phyloP scores from a whole-genome alignment of 371 early-diverging fungal genomes.

The Quaeritorhiza haematococci region DNA sequence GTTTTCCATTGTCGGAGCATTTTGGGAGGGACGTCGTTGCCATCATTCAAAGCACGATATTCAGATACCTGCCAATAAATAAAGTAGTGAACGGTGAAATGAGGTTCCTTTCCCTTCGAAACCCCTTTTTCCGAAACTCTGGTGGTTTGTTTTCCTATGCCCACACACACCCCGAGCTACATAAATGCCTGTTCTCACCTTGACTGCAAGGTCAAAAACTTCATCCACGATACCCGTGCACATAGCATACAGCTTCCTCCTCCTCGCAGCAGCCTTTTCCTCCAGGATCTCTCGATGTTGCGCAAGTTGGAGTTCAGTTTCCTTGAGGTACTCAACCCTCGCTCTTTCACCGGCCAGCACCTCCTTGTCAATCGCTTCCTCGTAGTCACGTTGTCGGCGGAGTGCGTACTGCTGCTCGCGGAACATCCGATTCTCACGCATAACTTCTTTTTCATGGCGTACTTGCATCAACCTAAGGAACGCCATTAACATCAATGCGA shows the following conservation, averaged over 20 bases:
- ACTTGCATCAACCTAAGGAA: slow-evolving; percentile 37
- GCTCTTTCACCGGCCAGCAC: slow-evolving; percentile 14
- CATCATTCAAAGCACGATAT: slow-evolving; percentile 39
- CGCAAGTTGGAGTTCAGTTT: slow-evolving; percentile 30
- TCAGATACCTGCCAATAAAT: slow-evolving; percentile 33
- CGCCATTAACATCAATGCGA: not conserved
- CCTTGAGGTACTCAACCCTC: slow-evolving; percentile 29
- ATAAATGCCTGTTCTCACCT: no score
- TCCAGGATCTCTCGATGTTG: slow-evolving; percentile 45
- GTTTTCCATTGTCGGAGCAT: slow-evolving; percentile 46
- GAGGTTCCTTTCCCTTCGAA: no score
- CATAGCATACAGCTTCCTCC: slow-evolving; percentile 14
- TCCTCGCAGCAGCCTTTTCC: slow-evolving; percentile 25
- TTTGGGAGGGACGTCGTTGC: slow-evolving; percentile 32
- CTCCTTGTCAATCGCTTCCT: slow-evolving; percentile 41
- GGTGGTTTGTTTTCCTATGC: no score
- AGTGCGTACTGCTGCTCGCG: slow-evolving; percentile 45
- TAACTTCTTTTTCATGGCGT: slow-evolving; percentile 47
- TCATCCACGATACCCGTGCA: slow-evolving; percentile 34
- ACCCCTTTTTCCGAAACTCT: no score
- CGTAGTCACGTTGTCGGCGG: slow-evolving; percentile 45
- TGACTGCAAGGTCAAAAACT: slow-evolving; percentile 38
- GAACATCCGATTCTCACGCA: slow-evolving; percentile 40
- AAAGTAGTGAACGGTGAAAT: no score
- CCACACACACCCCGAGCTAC: no score